Evolutionary conservation across 164 flowering plant species (phyloP).

Genomic region (Macadamia tetraphylla): DNA sequence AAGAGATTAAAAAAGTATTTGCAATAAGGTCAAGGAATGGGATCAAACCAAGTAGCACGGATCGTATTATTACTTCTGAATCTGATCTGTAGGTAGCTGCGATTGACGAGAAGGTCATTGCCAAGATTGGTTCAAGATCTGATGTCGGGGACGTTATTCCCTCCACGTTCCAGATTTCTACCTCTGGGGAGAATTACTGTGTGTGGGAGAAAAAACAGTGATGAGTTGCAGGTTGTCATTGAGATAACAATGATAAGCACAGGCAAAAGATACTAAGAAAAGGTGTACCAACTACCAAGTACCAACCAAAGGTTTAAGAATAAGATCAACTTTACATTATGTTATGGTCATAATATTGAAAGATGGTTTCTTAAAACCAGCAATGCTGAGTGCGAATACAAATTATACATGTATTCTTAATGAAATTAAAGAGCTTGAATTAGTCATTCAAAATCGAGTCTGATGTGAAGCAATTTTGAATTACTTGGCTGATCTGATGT

Average conservation of each 20-base stretch:
- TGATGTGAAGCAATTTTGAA: too few species aligned
- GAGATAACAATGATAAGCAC: not conserved
- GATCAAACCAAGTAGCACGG: conserved; percentile 36
- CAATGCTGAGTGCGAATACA: too few species aligned
- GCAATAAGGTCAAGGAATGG: conserved; percentile 45
- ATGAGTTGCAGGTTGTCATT: not conserved
- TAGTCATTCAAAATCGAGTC: too few species aligned
- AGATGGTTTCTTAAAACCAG: too few species aligned
- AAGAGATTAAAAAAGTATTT: conserved; percentile 38
- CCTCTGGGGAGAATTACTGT: conserved; percentile 48
- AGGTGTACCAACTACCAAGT: too few species aligned
- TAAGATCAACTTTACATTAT: too few species aligned
- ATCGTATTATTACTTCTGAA: conserved; percentile 52
- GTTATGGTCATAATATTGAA: too few species aligned
- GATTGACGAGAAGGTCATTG: conserved; percentile 44
- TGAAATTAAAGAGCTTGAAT: too few species aligned
- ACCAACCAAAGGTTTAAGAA: too few species aligned
- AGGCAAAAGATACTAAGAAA: too few species aligned
- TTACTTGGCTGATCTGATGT: too few species aligned
- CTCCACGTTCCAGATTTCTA: conserved; percentile 34
- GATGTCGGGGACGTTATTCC: conserved; percentile 66
- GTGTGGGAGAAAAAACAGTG: conserved; percentile 49
- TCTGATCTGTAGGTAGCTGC: conserved; percentile 57
- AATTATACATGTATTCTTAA: too few species aligned
- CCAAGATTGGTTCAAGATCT: conserved; percentile 57